Evolutionary conservation across 2,329 filamentous ascomycete species (phyloP).

Genomic region (Alternaria triticimaculans): DNA sequence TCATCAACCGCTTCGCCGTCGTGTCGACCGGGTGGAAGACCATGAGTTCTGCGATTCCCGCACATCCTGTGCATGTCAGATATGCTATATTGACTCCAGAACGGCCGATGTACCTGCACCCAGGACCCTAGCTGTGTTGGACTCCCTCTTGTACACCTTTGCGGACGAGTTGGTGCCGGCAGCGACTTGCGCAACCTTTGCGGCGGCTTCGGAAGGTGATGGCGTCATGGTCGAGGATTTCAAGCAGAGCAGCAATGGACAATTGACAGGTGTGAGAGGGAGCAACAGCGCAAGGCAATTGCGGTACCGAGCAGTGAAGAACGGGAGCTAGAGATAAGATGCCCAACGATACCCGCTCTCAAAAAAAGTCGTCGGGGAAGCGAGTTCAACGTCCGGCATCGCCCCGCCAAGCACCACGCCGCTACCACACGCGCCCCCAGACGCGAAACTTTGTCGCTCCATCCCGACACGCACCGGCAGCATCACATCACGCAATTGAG

Average conservation of each 20-base stretch:
- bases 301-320: constrained; percentile 9
- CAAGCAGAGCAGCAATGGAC: neutral
- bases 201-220: constrained; percentile 35
- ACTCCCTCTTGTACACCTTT: constrained; percentile 80
- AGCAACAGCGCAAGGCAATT: constrained; percentile 19
- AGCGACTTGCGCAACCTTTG: constrained; percentile 38
- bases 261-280: constrained; percentile 4
- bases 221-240: constrained; percentile 33
- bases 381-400: constrained; percentile 10
- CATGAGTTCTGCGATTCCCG: constrained; percentile 90
- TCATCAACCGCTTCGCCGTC: constrained; percentile 98
- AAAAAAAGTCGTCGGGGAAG: constrained; percentile 20
- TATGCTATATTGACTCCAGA: neutral
- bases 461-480: neutral
- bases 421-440: neutral
- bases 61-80: constrained; percentile 69
- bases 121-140: constrained; percentile 82
- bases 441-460: neutral
- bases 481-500: neutral
- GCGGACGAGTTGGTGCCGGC: constrained; percentile 51
- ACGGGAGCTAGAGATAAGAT: constrained; percentile 14
- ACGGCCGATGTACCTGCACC: constrained; percentile 76
- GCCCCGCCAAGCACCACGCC: constrained; percentile 11
- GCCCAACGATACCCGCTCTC: constrained; percentile 1
- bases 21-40: constrained; percentile 88